Percentiles rank a stretch among this genome's conserved stretches.
These are phyloP conservation scores for Ceratobasidium sp. DNA, from an alignment of 1,284 basidiomycete genomes.

Conservation along the genomic window DNA sequence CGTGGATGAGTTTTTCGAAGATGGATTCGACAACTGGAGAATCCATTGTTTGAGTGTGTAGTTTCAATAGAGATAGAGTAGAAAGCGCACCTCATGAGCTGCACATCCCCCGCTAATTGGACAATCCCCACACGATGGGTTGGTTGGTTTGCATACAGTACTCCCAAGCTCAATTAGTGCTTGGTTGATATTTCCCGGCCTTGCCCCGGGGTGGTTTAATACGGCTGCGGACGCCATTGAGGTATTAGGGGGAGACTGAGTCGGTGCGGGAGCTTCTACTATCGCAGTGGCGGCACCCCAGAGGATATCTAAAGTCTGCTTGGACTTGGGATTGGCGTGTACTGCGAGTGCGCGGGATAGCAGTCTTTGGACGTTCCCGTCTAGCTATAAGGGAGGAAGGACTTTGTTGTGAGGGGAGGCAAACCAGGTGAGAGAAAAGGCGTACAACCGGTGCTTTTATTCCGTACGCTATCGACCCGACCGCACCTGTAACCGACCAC, in stretches of 20 bases:
- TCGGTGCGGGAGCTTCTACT: conserved; percentile 62
- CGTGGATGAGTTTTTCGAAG: conserved; percentile 37
- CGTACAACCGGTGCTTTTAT: conserved; percentile 83
- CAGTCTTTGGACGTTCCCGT: conserved; percentile 90
- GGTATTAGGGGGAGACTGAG: too few species aligned
- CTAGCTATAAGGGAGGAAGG: conserved; percentile 64
- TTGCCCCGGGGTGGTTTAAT: conserved; percentile 20
- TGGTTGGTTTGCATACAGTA: conserved; percentile 86
- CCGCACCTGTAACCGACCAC: conserved; percentile 75
- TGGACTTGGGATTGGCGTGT: conserved; percentile 82
- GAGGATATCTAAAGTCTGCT: conserved; percentile 79
- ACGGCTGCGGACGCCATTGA: too few species aligned
- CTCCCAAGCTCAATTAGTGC: conserved; percentile 89
- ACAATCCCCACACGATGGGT: conserved; percentile 78
- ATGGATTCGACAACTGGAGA: neutral
- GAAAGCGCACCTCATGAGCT: conserved; percentile 62
- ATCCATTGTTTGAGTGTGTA: conserved; percentile 7
- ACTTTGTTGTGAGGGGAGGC: neutral
- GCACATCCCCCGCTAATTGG: conserved; percentile 75
- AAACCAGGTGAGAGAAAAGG: conserved; percentile 43
- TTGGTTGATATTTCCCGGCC: conserved; percentile 88
- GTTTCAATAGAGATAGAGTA: conserved; percentile 26
- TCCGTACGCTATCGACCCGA: conserved; percentile 90
- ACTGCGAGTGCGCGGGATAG: conserved; percentile 84
- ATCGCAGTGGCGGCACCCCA: conserved; percentile 81